phyloP scores from a whole-genome alignment of 352 stramenopile genomes.

The Phytophthora rubi region DNA sequence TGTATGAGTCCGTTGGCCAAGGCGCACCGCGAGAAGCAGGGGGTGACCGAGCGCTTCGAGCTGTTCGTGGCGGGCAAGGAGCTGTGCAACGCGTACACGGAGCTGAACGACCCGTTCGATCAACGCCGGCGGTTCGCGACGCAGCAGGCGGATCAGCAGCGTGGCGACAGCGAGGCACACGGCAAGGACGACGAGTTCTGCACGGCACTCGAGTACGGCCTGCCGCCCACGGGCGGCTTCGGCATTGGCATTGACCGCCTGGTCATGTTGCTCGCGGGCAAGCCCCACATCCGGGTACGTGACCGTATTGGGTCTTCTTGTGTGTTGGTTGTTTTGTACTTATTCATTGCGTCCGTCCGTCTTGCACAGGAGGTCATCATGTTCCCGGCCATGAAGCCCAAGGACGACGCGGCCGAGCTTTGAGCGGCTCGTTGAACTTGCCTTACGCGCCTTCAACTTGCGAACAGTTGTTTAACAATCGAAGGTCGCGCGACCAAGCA shows the following conservation, averaged over 20 bases:
- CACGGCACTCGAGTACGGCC: constrained; percentile 96
- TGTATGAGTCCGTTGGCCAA: constrained; percentile 98
- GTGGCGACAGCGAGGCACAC: constrained; percentile 88
- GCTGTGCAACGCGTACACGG: constrained; percentile 99
- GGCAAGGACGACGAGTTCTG: constrained; percentile 98
- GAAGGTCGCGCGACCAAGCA: constrained; percentile 9
- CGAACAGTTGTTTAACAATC: constrained; percentile 23
- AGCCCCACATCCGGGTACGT: constrained; percentile 95
- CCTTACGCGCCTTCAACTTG: constrained; percentile 28
- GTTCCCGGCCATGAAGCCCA: constrained; percentile 99
- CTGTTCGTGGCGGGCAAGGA: constrained; percentile 97
- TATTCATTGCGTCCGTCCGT: not conserved
- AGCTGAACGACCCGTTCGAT: constrained; percentile 98
- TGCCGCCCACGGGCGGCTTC: constrained; percentile 97
- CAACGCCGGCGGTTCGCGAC: constrained; percentile 96
- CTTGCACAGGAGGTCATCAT: constrained; percentile 96
- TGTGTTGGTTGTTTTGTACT: not conserved
- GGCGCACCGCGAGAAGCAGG: constrained; percentile 91
- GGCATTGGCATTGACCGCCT: constrained; percentile 98
- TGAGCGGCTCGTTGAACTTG: constrained; percentile 30
- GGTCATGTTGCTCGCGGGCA: constrained; percentile 99
- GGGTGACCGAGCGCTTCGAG: constrained; percentile 98
- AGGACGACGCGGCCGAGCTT: constrained; percentile 8
- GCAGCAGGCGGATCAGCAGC: constrained; percentile 88
- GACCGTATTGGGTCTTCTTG: not conserved